Percentiles rank a stretch among this genome's conserved stretches.
Evolutionary conservation across 2,329 filamentous ascomycete genomes (phyloP).

Genomic region (Xylaria hypoxylon): DNA sequence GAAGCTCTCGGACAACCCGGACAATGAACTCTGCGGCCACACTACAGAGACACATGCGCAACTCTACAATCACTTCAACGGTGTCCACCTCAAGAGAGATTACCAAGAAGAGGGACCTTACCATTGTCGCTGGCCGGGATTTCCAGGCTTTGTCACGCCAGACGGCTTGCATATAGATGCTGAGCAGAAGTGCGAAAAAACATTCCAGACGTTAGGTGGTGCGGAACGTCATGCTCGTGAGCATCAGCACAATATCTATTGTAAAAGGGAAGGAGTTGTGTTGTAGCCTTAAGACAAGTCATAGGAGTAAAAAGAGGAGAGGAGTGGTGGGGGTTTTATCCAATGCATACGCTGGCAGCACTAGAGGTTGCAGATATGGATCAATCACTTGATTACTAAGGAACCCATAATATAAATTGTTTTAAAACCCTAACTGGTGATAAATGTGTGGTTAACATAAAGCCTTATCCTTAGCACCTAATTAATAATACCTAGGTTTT

Average conservation of each 20-base stretch:
- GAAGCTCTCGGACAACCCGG: neutral
- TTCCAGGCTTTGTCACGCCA: neutral
- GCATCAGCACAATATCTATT: conserved; percentile 19
- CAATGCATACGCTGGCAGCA: too few species aligned
- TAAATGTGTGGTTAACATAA: too few species aligned
- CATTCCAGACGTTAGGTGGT: neutral
- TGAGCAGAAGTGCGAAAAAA: neutral
- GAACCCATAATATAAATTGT: too few species aligned
- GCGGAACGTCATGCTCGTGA: conserved; percentile 9
- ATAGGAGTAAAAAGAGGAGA: too few species aligned
- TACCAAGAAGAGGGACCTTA: neutral
- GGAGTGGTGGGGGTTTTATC: too few species aligned
- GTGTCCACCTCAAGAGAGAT: neutral
- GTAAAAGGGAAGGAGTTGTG: neutral
- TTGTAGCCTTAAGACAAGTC: too few species aligned
- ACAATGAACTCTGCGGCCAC: neutral
- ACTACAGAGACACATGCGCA: neutral
- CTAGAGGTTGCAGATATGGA: too few species aligned
- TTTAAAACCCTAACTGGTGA: too few species aligned
- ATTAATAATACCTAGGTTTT: too few species aligned
- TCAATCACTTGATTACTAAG: too few species aligned
- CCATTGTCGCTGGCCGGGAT: neutral
- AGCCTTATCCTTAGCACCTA: too few species aligned
- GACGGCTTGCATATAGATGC: neutral
- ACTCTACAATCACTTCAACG: conserved; percentile 13